Conservation (phyloP, 805 yeast species). For the Cyberlindnera sargentensis region DNA sequence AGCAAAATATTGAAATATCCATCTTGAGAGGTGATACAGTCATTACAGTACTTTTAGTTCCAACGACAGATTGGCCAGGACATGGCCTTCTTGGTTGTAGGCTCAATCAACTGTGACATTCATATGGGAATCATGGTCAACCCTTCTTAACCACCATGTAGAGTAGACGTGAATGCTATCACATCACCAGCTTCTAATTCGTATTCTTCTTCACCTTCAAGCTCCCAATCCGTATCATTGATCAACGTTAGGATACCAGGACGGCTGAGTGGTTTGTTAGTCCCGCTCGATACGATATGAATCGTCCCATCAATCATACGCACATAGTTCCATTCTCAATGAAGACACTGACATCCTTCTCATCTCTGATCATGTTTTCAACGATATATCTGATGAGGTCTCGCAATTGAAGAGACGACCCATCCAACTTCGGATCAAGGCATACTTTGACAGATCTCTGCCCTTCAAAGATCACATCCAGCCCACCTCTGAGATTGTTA, state of each 20-base stretch:
- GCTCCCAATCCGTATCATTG: conserved; percentile 95
- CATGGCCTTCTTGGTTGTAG: conserved; percentile 25
- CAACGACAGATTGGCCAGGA: conserved; percentile 18
- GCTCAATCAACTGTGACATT: conserved; percentile 28
- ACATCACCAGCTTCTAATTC: conserved; percentile 69
- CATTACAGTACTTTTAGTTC: conserved; percentile 3
- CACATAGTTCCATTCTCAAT: conserved; percentile 59
- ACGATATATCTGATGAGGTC: conserved; percentile 54
- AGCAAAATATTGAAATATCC: not conserved
- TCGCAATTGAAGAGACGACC: conserved; percentile 27
- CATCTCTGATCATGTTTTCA: conserved; percentile 46
- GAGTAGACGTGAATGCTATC: conserved; percentile 82
- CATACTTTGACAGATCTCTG: conserved; percentile 45
- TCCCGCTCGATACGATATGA: not conserved
- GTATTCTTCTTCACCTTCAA: conserved; percentile 83
- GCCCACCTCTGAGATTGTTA: conserved; percentile 49
- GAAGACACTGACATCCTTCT: conserved; percentile 64
- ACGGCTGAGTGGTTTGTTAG: conserved; percentile 36
- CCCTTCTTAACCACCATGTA: conserved; percentile 78
- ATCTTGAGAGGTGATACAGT: conserved; percentile 1
- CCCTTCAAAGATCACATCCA: conserved; percentile 69
- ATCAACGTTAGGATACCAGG: conserved; percentile 90
- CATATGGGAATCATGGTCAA: conserved; percentile 56
- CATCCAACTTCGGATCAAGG: conserved; percentile 36
- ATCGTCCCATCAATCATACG: not conserved